Percentiles rank a stretch among this genome's conserved stretches.
Evolutionary conservation across 768 basidiomycete genomes (phyloP).

Genomic region (Rhodotorula graminis): DNA sequence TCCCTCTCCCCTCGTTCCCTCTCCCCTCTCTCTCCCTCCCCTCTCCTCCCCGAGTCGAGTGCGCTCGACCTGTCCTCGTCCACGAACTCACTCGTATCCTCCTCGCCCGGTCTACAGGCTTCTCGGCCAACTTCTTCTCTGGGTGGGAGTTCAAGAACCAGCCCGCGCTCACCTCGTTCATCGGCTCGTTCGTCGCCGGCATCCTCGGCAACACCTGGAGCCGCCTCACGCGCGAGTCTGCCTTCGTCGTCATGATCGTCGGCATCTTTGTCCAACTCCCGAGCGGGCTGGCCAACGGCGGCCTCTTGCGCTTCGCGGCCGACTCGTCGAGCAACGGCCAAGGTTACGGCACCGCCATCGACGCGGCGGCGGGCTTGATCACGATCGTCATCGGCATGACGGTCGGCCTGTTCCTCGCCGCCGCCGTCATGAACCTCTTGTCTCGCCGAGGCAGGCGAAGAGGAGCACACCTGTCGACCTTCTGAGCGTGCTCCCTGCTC

Average conservation of each 20-base stretch:
- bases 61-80: too few relatives aligned
- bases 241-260: slow-evolving; percentile 71
- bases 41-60: too few relatives aligned
- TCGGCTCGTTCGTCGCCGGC: slow-evolving; percentile 76
- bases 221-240: slow-evolving; percentile 39
- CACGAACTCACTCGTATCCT: fast-evolving
- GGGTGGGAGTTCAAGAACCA: slow-evolving; percentile 47
- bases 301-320: slow-evolving; percentile 66
- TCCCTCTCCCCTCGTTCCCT: not conserved
- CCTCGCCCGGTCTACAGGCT: slow-evolving; percentile 46
- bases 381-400: slow-evolving; percentile 68
- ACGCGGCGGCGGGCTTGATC: slow-evolving; percentile 69
- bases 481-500: too few relatives aligned
- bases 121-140: slow-evolving; percentile 68
- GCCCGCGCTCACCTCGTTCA: slow-evolving; percentile 65
- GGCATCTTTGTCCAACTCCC: slow-evolving; percentile 74
- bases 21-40: too few relatives aligned
- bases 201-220: slow-evolving; percentile 70
- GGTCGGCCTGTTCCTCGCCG: slow-evolving; percentile 60
- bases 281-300: slow-evolving; percentile 60
- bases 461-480: slow-evolving; percentile 48
- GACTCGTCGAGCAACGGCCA: slow-evolving; percentile 46
- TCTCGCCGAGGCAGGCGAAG: slow-evolving; percentile 47
- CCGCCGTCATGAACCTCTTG: slow-evolving; percentile 25
- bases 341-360: slow-evolving; percentile 65